These are phyloP conservation scores for Paraconiothyrium sp. DNA, from an alignment of 2,329 filamentous ascomycete species.

Conservation along the genomic window DNA sequence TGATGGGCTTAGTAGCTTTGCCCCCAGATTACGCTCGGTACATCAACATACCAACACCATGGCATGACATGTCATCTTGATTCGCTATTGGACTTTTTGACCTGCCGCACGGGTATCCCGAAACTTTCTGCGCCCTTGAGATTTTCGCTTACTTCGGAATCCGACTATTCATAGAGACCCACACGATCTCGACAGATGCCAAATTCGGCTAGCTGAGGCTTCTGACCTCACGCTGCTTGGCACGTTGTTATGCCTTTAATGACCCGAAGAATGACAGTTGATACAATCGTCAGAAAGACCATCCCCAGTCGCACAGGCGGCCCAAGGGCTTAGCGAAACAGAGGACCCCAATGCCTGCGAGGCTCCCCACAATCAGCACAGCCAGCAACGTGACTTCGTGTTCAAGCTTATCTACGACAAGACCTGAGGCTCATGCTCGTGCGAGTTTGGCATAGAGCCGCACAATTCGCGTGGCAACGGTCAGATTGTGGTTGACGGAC, in stretches of 20 bases:
- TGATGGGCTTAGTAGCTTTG: not conserved
- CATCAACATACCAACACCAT: not conserved
- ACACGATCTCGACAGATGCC: not conserved
- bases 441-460: slow-evolving; percentile 3
- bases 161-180: slow-evolving; percentile 5
- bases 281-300: slow-evolving; percentile 12
- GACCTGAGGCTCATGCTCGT: not conserved
- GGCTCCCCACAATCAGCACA: not conserved
- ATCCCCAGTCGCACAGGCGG: not conserved
- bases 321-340: slow-evolving; percentile 1
- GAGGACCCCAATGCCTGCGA: not conserved
- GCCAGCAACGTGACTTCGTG: slow-evolving; percentile 6
- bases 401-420: slow-evolving; percentile 2
- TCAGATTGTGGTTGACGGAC: slow-evolving; percentile 8
- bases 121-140: not conserved
- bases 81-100: not conserved
- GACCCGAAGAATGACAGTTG: slow-evolving; percentile 13
- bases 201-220: not conserved
- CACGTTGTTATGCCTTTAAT: slow-evolving; percentile 6
- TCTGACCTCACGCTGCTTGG: not conserved
- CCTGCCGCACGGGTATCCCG: slow-evolving; percentile 1
- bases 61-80: not conserved
- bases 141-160: slow-evolving; percentile 9
- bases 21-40: slow-evolving; percentile 3
- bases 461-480: slow-evolving; percentile 1